phyloP scores from a whole-genome alignment of 495 filamentous ascomycete genomes.

The Penicillium coffeae region DNA sequence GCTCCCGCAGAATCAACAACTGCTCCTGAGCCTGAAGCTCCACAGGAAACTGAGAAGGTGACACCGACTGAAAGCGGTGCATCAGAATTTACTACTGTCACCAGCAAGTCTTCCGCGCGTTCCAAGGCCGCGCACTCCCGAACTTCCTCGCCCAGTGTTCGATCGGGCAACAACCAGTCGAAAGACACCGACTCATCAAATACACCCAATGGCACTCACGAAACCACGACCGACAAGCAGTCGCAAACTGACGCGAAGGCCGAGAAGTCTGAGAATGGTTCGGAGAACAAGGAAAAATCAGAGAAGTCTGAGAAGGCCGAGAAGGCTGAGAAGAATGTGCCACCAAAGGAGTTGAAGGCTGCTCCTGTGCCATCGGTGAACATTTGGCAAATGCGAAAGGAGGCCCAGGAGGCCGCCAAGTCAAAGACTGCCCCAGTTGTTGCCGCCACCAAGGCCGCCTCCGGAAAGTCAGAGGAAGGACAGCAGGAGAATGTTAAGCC shows the following conservation, averaged over 20 bases:
- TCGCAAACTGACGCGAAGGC: slow-evolving; percentile 50
- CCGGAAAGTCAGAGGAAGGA: slow-evolving; percentile 37
- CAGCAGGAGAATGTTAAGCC: slow-evolving; percentile 42
- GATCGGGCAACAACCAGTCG: slow-evolving; percentile 56
- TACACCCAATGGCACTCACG: slow-evolving; percentile 59
- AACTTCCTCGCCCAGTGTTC: slow-evolving; percentile 66
- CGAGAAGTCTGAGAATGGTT: slow-evolving; percentile 26
- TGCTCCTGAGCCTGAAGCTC: slow-evolving; percentile 21
- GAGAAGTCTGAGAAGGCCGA: slow-evolving; percentile 29
- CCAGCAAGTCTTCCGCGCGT: slow-evolving; percentile 30
- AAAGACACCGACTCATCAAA: slow-evolving; percentile 71
- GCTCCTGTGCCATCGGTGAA: slow-evolving; percentile 81
- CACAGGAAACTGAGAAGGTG: slow-evolving; percentile 26
- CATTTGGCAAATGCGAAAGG: slow-evolving; percentile 73
- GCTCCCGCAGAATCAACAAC: slow-evolving; percentile 18
- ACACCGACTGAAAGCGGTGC: slow-evolving; percentile 26
- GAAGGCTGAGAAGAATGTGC: slow-evolving; percentile 48
- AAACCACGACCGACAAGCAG: slow-evolving; percentile 64
- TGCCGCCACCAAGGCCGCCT: slow-evolving; percentile 23
- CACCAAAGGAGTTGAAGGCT: slow-evolving; percentile 66
- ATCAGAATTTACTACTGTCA: slow-evolving; percentile 28
- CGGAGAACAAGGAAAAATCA: slow-evolving; percentile 37
- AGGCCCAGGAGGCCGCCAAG: slow-evolving; percentile 66
- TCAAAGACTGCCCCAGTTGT: slow-evolving; percentile 46
- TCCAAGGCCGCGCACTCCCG: slow-evolving; percentile 46